Conservation (phyloP, 2,329 filamentous ascomycete genomes). For the Emmonsia crescens region DNA sequence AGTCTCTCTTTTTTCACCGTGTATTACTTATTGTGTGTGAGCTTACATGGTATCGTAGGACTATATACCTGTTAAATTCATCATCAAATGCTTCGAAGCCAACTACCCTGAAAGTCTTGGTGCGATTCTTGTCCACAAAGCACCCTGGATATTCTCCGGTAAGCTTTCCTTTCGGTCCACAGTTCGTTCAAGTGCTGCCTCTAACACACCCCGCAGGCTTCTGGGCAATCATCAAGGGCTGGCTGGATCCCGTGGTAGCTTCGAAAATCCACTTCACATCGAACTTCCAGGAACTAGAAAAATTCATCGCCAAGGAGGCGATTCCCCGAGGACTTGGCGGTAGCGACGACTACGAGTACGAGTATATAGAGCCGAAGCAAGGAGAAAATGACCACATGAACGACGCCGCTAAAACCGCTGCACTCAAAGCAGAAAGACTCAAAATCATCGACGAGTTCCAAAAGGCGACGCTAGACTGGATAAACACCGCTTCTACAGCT, state of each 20-base stretch:
- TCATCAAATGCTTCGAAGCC: conserved; percentile 98
- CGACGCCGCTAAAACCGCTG: conserved; percentile 52
- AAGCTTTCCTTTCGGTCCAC: conserved; percentile 19
- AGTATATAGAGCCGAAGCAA: conserved; percentile 62
- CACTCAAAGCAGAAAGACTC: conserved; percentile 52
- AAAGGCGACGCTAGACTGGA: conserved; percentile 63
- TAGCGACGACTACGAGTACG: conserved; percentile 72
- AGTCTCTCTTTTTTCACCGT: conserved; percentile 6
- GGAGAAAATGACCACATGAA: conserved; percentile 71
- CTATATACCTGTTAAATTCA: conserved; percentile 93
- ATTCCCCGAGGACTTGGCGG: conserved; percentile 80
- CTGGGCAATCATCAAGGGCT: conserved; percentile 89
- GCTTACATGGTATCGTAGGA: conserved; percentile 44
- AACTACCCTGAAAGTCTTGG: conserved; percentile 94
- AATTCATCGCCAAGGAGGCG: conserved; percentile 59
- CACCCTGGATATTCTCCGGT: conserved; percentile 95
- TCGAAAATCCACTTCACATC: conserved; percentile 90
- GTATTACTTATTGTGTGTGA: conserved; percentile 12
- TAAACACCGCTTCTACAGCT: conserved; percentile 41
- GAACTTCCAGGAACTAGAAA: conserved; percentile 62
- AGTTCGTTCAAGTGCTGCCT: background rate
- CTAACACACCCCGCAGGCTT: conserved; percentile 49
- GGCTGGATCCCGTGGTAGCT: conserved; percentile 94
- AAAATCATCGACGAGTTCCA: conserved; percentile 64
- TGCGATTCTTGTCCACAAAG: conserved; percentile 83